Evolutionary conservation across 1,284 basidiomycete genomes (phyloP), one percentile per base, ranked within the genome.

Genomic region (Cryptococcus sp.): DNA sequence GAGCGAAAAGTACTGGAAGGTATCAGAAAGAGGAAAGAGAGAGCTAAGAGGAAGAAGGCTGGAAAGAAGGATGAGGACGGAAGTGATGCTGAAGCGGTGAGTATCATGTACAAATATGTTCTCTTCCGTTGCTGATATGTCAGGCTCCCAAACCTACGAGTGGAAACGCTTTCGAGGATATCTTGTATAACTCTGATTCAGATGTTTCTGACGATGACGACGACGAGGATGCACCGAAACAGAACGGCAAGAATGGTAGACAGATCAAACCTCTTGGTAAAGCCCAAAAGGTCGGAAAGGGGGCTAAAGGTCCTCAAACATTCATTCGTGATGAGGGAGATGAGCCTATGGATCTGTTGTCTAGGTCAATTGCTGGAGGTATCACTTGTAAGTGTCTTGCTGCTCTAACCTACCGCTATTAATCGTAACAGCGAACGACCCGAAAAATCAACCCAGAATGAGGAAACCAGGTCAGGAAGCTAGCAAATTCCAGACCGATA

Each of bases 81-180:
- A 0, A 83, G 82, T 13, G 47, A 84, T 75, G 80, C 78, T 4
- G 49, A 84, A 74, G 80, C 78, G 6, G 80, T 81, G 57, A 56
- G 66, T 67, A 37, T 8, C 10, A 32, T 32, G 6, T 15, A n/a
- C 4, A 11, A 10, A 11, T 6, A 3, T 31, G 32, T 11, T 33
- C 11, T 38, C 3, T 41, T 23, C n/a, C 15, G 48, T 30, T 3
- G 38, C 44, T 52, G 38, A 48, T 34, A 42, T 36, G 32, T 37
- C 46, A 57, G 60, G 49, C 36, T 53, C 55, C 34, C 44, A 61
- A 58, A 48, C 50, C 43, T 6, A 70, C 79, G 3, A 81, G 84
- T 4, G 90, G 90, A 6, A 88, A 93, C 71, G 91, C 92, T 0
- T 97, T 96, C 64, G 93, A 98, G 73, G 92, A 98, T 72, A 90